Evolutionary conservation across 1,139 yeast genomes (phyloP).

Genomic region (Hemisphaericaspora lyxosophila): DNA sequence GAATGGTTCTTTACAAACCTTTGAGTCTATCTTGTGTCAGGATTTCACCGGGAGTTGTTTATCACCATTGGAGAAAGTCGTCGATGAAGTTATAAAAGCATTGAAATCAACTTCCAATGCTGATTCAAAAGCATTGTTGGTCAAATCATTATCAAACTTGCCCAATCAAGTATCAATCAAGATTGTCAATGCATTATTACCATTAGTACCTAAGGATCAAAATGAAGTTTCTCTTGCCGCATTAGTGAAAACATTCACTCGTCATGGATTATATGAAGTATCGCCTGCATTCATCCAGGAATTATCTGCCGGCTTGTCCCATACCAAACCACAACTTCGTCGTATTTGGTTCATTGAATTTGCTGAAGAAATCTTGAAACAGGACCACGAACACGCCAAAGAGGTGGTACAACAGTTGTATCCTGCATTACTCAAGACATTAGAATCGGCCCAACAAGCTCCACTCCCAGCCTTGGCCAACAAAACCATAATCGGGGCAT

Average conservation of each 20-base stretch:
- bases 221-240: slow-evolving; percentile 63
- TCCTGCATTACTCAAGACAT: slow-evolving; percentile 22
- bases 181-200: slow-evolving; percentile 44
- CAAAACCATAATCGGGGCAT: slow-evolving; percentile 51
- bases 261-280: slow-evolving; percentile 24
- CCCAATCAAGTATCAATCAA: slow-evolving; percentile 29
- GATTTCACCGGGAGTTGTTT: slow-evolving; percentile 14
- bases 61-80: slow-evolving; percentile 19
- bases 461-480: slow-evolving; percentile 52
- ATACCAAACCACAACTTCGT: slow-evolving; percentile 61
- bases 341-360: slow-evolving; percentile 66
- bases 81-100: slow-evolving; percentile 56
- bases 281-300: slow-evolving; percentile 11
- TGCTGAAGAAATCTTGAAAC: slow-evolving; percentile 27
- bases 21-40: slow-evolving; percentile 27
- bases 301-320: slow-evolving; percentile 52
- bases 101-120: slow-evolving; percentile 63
- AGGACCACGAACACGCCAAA: slow-evolving; percentile 2
- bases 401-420: slow-evolving; percentile 6
- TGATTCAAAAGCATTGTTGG: slow-evolving; percentile 56
- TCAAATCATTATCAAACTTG: slow-evolving; percentile 11
- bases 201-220: slow-evolving; percentile 66
- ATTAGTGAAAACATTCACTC: slow-evolving; percentile 51
- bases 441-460: slow-evolving; percentile 43
- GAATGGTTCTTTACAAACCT: slow-evolving; percentile 46